phyloP scores from a whole-genome alignment of 2,329 filamentous ascomycete species.

The Aspergillus thermomutatus region DNA sequence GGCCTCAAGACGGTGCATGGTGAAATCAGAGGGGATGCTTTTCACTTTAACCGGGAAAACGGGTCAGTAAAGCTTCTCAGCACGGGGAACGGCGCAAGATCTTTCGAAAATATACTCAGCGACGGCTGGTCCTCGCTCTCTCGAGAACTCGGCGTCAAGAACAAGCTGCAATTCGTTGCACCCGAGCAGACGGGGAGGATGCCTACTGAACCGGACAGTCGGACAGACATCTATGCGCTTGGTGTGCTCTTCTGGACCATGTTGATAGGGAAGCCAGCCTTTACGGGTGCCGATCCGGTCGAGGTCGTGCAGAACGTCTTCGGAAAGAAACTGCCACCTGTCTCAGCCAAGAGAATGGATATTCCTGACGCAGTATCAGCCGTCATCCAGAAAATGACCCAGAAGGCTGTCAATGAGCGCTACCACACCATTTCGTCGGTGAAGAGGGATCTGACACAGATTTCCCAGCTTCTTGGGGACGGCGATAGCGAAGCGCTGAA shows the following conservation, averaged over 20 bases:
- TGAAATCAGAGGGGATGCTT: slow-evolving; percentile 85
- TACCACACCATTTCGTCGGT: slow-evolving; percentile 88
- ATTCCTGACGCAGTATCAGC: slow-evolving; percentile 77
- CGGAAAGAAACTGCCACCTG: slow-evolving; percentile 70
- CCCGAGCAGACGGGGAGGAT: slow-evolving; percentile 93
- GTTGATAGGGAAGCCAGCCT: slow-evolving; percentile 74
- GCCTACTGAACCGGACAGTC: slow-evolving; percentile 84
- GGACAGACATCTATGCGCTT: slow-evolving; percentile 90
- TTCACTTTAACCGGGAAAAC: slow-evolving; percentile 74
- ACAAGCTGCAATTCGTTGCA: slow-evolving; percentile 87
- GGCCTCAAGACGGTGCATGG: slow-evolving; percentile 82
- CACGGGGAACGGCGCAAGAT: slow-evolving; percentile 80
- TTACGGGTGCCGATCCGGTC: slow-evolving; percentile 73
- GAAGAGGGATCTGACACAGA: slow-evolving; percentile 71
- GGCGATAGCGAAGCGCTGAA: slow-evolving; percentile 70
- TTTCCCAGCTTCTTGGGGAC: slow-evolving; percentile 70
- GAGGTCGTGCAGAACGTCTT: slow-evolving; percentile 91
- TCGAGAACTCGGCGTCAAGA: slow-evolving; percentile 78
- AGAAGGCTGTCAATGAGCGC: slow-evolving; percentile 80
- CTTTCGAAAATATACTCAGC: slow-evolving; percentile 87
- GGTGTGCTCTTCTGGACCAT: slow-evolving; percentile 87
- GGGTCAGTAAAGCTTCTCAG: slow-evolving; percentile 74
- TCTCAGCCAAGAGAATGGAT: slow-evolving; percentile 75
- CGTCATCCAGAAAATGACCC: slow-evolving; percentile 88
- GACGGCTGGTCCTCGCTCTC: slow-evolving; percentile 83